Evolutionary conservation across 140 eudicot genomes (phyloP).

Genomic region (Bidens hawaiensis): DNA sequence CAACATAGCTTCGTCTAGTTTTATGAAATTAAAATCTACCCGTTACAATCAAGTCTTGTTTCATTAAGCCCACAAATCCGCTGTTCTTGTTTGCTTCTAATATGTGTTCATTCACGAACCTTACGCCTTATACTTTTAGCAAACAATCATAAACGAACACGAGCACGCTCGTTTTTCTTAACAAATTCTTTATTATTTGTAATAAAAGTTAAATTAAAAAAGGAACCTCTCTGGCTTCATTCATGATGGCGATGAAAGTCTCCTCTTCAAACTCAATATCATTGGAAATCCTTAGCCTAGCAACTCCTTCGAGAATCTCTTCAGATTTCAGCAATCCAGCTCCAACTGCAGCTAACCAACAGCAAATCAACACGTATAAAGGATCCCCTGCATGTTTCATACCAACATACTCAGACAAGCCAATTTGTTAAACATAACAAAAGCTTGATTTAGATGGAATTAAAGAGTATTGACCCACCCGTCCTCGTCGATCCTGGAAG

Average conservation of each 20-base stretch:
- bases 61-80: no score
- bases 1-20: no score
- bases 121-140: no score
- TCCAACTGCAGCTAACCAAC: slow-evolving; percentile 98
- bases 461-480: slow-evolving; percentile 32
- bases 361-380: slow-evolving; percentile 73
- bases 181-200: no score
- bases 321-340: slow-evolving; percentile 96
- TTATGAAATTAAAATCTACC: no score
- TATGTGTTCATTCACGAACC: no score
- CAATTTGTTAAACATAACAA: background rate
- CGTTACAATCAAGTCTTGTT: no score
- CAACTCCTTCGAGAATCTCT: slow-evolving; percentile 92
- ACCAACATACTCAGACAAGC: background rate
- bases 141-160: no score
- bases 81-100: no score
- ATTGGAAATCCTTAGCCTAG: slow-evolving; percentile 67
- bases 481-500: slow-evolving; percentile 80
- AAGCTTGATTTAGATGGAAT: no score
- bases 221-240: slow-evolving; percentile 88
- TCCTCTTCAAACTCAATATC: slow-evolving; percentile 97
- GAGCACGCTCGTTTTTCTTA: no score
- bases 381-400: slow-evolving; percentile 81
- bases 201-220: no score
- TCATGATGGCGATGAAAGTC: slow-evolving; percentile 82